A percentile compares a stretch with the other conserved stretches of the same genome.
Conservation (phyloP, 140 eudicot genomes). For the Anethum foeniculum region DNA sequence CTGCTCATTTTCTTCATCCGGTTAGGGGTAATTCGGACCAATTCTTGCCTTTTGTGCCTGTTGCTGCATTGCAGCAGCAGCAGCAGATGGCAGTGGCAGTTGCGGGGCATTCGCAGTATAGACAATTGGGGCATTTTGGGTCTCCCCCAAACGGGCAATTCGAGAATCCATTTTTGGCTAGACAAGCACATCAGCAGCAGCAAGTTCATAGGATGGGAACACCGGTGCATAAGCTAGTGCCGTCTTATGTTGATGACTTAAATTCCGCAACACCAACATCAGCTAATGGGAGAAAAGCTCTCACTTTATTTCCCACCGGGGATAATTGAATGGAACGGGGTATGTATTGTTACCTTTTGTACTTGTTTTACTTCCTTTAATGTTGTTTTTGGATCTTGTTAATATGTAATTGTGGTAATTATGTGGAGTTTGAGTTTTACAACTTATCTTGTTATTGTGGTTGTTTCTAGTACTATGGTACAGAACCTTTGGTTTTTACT, state of each 20-base stretch:
- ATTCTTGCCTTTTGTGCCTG: slow-evolving; percentile 54
- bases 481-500: slow-evolving; percentile 1
- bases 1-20: slow-evolving; percentile 71
- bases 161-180: slow-evolving; percentile 51
- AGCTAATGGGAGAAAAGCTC: slow-evolving; percentile 65
- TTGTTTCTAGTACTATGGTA: slow-evolving; percentile 10
- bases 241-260: slow-evolving; percentile 59
- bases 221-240: slow-evolving; percentile 33
- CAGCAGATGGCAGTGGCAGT: slow-evolving; percentile 44
- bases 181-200: slow-evolving; percentile 36
- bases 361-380: neutral
- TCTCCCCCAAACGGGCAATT: slow-evolving; percentile 64
- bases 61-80: slow-evolving; percentile 40
- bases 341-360: slow-evolving; percentile 14
- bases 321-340: slow-evolving; percentile 62
- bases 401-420: neutral
- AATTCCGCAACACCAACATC: slow-evolving; percentile 30
- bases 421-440: slow-evolving; percentile 8
- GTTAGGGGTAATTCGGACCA: slow-evolving; percentile 56
- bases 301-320: slow-evolving; percentile 76
- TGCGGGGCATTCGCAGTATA: slow-evolving; percentile 34
- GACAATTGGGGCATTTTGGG: slow-evolving; percentile 64
- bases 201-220: slow-evolving; percentile 48
- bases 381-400: slow-evolving; percentile 14
- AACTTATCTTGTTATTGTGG: slow-evolving; percentile 3